Conservation (phyloP, 345 rosid species). For the Diplotaxis tenuifolia region DNA sequence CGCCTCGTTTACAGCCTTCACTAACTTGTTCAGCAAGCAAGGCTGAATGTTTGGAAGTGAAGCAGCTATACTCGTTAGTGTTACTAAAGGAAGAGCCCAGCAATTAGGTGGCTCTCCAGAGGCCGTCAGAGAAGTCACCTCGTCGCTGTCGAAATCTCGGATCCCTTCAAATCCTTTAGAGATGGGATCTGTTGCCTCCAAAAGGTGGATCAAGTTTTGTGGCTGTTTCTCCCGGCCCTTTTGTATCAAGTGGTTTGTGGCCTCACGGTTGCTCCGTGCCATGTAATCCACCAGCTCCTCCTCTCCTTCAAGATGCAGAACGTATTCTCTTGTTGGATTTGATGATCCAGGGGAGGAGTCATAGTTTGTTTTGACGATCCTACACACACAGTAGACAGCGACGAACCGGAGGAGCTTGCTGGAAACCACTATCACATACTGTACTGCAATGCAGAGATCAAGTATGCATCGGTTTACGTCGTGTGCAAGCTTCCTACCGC, state of each 20-base stretch:
- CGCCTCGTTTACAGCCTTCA: slow-evolving; percentile 58
- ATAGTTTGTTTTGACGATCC: slow-evolving; percentile 29
- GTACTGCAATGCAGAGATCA: slow-evolving; percentile 50
- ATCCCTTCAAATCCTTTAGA: slow-evolving; percentile 58
- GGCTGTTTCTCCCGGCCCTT: slow-evolving; percentile 61
- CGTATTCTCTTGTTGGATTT: slow-evolving; percentile 44
- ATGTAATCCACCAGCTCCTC: slow-evolving; percentile 51
- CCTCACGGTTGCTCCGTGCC: slow-evolving; percentile 55
- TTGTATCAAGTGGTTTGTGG: slow-evolving; percentile 56
- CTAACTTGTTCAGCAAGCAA: slow-evolving; percentile 38
- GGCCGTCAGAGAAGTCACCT: slow-evolving; percentile 46
- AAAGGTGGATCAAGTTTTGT: slow-evolving; percentile 45
- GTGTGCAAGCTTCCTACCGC: slow-evolving; percentile 50
- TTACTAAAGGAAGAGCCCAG: slow-evolving; percentile 78
- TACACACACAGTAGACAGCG: slow-evolving; percentile 43
- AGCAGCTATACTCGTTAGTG: slow-evolving; percentile 62
- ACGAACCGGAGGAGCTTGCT: slow-evolving; percentile 61
- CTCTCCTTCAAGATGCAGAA: slow-evolving; percentile 87
- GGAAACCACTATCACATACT: slow-evolving; percentile 54
- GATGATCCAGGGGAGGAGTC: slow-evolving; percentile 39
- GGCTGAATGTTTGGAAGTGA: slow-evolving; percentile 54
- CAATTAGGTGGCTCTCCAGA: slow-evolving; percentile 59
- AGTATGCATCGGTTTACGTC: slow-evolving; percentile 37
- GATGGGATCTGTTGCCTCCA: slow-evolving; percentile 44
- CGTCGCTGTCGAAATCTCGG: slow-evolving; percentile 54